phyloP scores from a whole-genome alignment of 768 basidiomycete genomes.

The Tephrocybe rancida region DNA sequence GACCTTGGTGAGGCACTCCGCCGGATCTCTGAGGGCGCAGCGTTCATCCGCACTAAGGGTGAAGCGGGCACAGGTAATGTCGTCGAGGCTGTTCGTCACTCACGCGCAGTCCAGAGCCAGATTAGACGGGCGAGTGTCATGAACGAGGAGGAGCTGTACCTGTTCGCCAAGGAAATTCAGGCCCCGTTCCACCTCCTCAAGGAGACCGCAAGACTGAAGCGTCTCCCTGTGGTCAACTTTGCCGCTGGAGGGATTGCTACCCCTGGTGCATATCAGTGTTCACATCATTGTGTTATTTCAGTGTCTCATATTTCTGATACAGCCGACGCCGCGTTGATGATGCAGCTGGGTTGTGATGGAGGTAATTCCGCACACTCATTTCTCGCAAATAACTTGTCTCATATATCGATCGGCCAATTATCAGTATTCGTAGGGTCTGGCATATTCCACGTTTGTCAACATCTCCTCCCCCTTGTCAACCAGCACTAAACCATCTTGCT shows the following conservation, averaged over 20 bases:
- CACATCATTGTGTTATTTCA: background rate
- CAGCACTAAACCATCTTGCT: background rate
- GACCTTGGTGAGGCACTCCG: conserved; percentile 96
- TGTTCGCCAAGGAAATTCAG: conserved; percentile 88
- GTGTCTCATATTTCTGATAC: conserved; percentile 14
- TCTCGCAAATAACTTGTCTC: conserved; percentile 7
- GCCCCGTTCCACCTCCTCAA: conserved; percentile 96
- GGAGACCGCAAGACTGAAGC: conserved; percentile 92
- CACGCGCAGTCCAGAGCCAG: conserved; percentile 79
- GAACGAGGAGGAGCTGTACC: conserved; percentile 94
- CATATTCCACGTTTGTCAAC: conserved; percentile 82
- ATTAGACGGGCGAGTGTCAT: conserved; percentile 86
- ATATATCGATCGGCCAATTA: conserved; percentile 6
- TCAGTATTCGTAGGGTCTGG: conserved; percentile 97
- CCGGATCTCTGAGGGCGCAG: conserved; percentile 95
- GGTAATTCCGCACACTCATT: conserved; percentile 49
- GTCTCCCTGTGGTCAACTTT: conserved; percentile 95
- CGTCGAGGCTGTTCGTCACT: conserved; percentile 93
- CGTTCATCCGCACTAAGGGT: conserved; percentile 98
- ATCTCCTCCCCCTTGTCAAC: background rate
- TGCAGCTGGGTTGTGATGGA: conserved; percentile 97
- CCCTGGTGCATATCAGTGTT: conserved; percentile 56
- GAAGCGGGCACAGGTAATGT: conserved; percentile 90
- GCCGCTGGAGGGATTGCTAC: conserved; percentile 94
- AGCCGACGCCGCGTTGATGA: conserved; percentile 98